Conservation (phyloP, 2,329 filamentous ascomycete species). For the Fusarium goolgardi region DNA sequence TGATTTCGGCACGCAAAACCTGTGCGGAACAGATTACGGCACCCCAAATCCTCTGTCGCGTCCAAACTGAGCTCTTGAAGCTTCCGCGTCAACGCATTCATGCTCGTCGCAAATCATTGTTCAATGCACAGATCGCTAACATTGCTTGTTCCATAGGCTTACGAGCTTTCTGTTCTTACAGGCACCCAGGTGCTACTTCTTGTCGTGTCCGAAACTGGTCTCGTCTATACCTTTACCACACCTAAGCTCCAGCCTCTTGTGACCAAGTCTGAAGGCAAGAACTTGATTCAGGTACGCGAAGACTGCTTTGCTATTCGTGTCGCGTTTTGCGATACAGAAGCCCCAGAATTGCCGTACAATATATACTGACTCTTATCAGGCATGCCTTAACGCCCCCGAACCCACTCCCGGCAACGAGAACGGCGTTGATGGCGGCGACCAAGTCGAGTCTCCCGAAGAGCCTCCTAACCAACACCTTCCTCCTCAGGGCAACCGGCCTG, state of each 20-base stretch:
- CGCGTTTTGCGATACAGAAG: neutral
- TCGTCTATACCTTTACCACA: slow-evolving; percentile 98
- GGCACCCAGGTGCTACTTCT: slow-evolving; percentile 97
- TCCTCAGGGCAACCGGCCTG: slow-evolving; percentile 67
- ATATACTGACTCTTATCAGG: slow-evolving; percentile 64
- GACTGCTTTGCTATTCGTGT: neutral
- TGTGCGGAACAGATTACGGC: neutral
- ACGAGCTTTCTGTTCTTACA: slow-evolving; percentile 96
- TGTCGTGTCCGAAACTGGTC: slow-evolving; percentile 95
- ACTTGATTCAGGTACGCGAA: slow-evolving; percentile 89
- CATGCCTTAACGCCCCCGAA: slow-evolving; percentile 96
- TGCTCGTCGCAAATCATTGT: neutral
- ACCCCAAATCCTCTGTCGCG: slow-evolving; percentile 19
- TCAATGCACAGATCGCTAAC: slow-evolving; percentile 36
- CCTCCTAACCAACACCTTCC: slow-evolving; percentile 80
- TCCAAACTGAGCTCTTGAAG: slow-evolving; percentile 9
- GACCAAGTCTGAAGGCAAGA: slow-evolving; percentile 99
- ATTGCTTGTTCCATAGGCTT: slow-evolving; percentile 71
- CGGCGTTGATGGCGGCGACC: slow-evolving; percentile 78
- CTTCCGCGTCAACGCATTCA: slow-evolving; percentile 3
- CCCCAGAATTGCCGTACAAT: neutral
- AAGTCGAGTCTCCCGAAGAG: slow-evolving; percentile 93
- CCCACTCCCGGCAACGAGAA: slow-evolving; percentile 84
- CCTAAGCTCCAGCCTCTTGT: slow-evolving; percentile 98
- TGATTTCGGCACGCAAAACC: neutral